These are phyloP conservation scores for Pinus taeda DNA, from an alignment of 75 land plant genomes.

Conservation along the genomic window DNA sequence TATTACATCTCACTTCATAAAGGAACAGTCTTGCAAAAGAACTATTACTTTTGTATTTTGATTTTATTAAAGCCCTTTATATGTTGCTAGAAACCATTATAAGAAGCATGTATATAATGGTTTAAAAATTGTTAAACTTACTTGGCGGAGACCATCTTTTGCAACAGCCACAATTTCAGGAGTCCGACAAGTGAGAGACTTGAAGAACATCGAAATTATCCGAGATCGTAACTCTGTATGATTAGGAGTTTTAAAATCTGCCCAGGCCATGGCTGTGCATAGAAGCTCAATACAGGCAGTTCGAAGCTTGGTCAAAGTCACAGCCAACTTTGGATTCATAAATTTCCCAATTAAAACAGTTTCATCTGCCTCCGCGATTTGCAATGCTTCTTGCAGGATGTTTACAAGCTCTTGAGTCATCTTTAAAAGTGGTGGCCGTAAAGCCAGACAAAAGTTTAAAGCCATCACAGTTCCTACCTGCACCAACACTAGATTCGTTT, in stretches of 20 bases:
- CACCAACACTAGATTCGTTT: conserved; percentile 9
- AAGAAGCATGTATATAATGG: background rate
- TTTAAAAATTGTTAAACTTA: conserved; percentile 9
- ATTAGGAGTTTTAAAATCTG: conserved; percentile 81
- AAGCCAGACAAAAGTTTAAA: conserved; percentile 90
- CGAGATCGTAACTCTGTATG: conserved; percentile 91
- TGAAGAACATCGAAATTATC: conserved; percentile 98
- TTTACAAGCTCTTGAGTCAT: conserved; percentile 81
- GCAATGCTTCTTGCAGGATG: conserved; percentile 92
- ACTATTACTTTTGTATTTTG: background rate
- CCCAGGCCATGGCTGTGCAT: conserved; percentile 99
- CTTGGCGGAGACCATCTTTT: conserved; percentile 98
- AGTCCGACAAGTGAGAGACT: conserved; percentile 93
- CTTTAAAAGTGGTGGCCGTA: conserved; percentile 95
- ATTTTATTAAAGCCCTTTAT: background rate
- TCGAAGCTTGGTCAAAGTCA: conserved; percentile 83
- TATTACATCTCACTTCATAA: background rate
- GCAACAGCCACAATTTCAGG: conserved; percentile 99
- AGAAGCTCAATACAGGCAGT: conserved; percentile 98
- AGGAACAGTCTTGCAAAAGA: background rate
- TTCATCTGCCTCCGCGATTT: conserved; percentile 99
- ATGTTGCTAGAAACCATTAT: background rate
- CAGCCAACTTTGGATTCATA: conserved; percentile 92
- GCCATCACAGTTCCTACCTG: conserved; percentile 99
- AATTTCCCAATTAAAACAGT: conserved; percentile 82